These are phyloP conservation scores for Epichloe festucae DNA, from an alignment of 2,329 filamentous ascomycete species.

Conservation along the genomic window DNA sequence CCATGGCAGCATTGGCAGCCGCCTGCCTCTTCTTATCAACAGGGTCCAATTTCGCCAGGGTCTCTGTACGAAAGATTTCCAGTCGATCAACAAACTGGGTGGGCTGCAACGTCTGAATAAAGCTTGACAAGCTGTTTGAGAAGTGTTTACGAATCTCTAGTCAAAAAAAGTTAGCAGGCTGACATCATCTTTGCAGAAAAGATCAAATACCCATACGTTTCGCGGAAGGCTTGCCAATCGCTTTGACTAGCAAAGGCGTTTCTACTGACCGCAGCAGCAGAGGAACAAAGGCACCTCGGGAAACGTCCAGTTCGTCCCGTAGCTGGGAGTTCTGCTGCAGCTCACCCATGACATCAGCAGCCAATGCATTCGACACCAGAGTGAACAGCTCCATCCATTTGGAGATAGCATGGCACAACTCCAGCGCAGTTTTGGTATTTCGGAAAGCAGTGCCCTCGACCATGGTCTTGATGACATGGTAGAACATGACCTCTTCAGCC, in stretches of 20 bases:
- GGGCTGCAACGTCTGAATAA: slow-evolving; percentile 45
- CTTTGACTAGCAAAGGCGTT: slow-evolving; percentile 39
- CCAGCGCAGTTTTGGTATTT: slow-evolving; percentile 33
- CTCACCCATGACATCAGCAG: slow-evolving; percentile 33
- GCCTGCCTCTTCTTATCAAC: slow-evolving; percentile 37
- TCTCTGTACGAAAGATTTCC: slow-evolving; percentile 45
- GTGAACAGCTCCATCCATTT: slow-evolving; percentile 48
- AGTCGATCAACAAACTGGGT: slow-evolving; percentile 40
- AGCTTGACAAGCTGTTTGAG: slow-evolving; percentile 36
- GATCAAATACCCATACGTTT: slow-evolving; percentile 29
- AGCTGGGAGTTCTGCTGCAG: slow-evolving; percentile 30
- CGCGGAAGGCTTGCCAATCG: slow-evolving; percentile 37
- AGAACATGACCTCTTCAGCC: slow-evolving; percentile 82
- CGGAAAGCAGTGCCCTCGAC: slow-evolving; percentile 39
- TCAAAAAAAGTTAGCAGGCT: neutral
- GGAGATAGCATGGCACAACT: slow-evolving; percentile 36
- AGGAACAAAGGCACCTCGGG: slow-evolving; percentile 50
- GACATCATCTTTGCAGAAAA: neutral
- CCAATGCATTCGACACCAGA: slow-evolving; percentile 34
- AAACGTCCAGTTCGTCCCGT: slow-evolving; percentile 44
- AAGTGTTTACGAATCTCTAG: slow-evolving; percentile 35
- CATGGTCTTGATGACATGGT: slow-evolving; percentile 82
- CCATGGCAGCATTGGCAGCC: slow-evolving; percentile 34
- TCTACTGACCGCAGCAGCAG: slow-evolving; percentile 50
- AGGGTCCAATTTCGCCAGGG: slow-evolving; percentile 41